Base-by-base conservation (phyloP, 768 basidiomycete genomes). In the Mycena albidolilacea region DNA sequence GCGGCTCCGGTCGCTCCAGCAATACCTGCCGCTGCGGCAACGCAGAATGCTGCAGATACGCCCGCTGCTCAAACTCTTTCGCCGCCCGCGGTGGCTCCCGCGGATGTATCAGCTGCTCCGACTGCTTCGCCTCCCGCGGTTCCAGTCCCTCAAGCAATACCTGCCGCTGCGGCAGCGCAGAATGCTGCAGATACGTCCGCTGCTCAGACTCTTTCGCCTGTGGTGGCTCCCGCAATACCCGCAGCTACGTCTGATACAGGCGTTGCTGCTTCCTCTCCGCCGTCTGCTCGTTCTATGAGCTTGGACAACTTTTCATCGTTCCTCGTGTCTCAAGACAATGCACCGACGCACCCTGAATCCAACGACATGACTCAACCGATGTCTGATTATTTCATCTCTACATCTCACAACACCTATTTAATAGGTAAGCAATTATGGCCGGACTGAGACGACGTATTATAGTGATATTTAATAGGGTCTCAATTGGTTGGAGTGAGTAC, bases 351-450 rank as follows among this genome's bases (percentile, higher is more conserved):
- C 21, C 71, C 69, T 10, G 64, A 62, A 9, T 80, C 81, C 70
- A 90, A 91, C 55, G 89, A 94, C 71, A 94, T 95, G 94, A 89
- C 90, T 1, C 81, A 87, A 11, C 92, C 94, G 7, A 80, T 95
- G 38, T 84, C 87, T 11, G 91, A 94, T 65, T 95, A 95, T 67
- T 94, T 87, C 78, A 89, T 97, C 78, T 96, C 94, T 5, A 92
- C 94, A 12, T 96, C 94, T 10, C 97, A 99, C 79, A 98, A 99
- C 76, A 97, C 95, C 0, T 97, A 97, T 78, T 90, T 97, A 10
- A 90, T 95, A 19, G 96, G 96, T 0, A 88, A 94, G 30, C 4
- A 30, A 30, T 30, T 30, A 30, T 30, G 30, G 2, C 30, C 30
- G 30, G 30, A 30, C 30, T 30, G 30, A 30, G 30, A 30, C 30